These are phyloP conservation scores for Trichothecium sympodiale DNA, from an alignment of 2,329 filamentous ascomycete genomes.

Conservation along the genomic window DNA sequence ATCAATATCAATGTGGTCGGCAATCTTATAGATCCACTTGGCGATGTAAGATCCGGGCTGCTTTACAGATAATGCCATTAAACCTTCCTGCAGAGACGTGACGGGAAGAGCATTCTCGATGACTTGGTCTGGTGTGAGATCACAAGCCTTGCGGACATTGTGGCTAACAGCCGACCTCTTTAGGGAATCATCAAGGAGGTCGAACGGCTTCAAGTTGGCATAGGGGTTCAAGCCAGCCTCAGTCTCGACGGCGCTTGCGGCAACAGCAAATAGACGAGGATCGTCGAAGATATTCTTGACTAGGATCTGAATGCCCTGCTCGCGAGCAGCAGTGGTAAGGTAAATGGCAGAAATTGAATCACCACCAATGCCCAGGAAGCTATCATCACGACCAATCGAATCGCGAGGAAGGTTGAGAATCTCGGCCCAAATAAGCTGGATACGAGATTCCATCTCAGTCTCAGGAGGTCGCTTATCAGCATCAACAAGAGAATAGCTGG, in stretches of 20 bases:
- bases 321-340: slow-evolving; percentile 3
- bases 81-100: slow-evolving; percentile 35
- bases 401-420: slow-evolving; percentile 1
- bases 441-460: slow-evolving; percentile 1
- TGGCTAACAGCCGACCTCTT: slow-evolving; percentile 4
- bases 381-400: slow-evolving; percentile 4
- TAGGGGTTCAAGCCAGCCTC: background rate
- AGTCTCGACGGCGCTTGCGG: background rate
- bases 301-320: slow-evolving; percentile 2
- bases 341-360: slow-evolving; percentile 9
- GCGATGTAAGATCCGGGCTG: slow-evolving; percentile 19
- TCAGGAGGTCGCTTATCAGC: background rate
- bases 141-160: no score
- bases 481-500: background rate
- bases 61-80: slow-evolving; percentile 34
- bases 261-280: slow-evolving; percentile 2
- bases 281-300: slow-evolving; percentile 3
- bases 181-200: background rate
- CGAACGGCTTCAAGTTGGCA: background rate
- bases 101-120: slow-evolving; percentile 38
- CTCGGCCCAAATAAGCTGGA: slow-evolving; percentile 1
- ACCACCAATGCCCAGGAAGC: slow-evolving; percentile 7
- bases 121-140: no score
- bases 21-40: slow-evolving; percentile 10
- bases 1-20: slow-evolving; percentile 7